phyloP scores from a whole-genome alignment of 768 basidiomycete species.

The Guyanaporus albipodus region DNA sequence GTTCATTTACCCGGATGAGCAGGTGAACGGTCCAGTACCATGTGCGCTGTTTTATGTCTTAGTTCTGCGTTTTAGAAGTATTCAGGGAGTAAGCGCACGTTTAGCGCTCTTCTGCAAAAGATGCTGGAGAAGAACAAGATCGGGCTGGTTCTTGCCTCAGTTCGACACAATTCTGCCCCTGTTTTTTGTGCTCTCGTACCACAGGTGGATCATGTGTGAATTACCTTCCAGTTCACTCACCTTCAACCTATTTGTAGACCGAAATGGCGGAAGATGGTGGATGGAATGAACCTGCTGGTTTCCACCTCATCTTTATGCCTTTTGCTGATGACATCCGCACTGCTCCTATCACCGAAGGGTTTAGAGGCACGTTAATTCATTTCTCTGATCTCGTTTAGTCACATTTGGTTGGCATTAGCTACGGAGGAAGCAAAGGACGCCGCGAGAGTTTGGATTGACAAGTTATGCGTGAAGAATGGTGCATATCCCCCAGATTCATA shows the following conservation, averaged over 20 bases:
- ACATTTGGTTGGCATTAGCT: conserved; percentile 41
- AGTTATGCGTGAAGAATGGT: conserved; percentile 73
- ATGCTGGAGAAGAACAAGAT: conserved; percentile 80
- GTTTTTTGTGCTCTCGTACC: conserved; percentile 83
- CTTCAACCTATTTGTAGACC: conserved; percentile 39
- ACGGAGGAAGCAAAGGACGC: conserved; percentile 61
- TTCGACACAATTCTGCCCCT: conserved; percentile 70
- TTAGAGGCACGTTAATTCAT: conserved; percentile 47
- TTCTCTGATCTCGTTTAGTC: not conserved
- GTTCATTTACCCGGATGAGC: conserved; percentile 91
- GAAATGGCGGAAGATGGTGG: conserved; percentile 69
- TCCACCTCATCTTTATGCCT: conserved; percentile 90
- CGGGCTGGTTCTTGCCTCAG: conserved; percentile 68
- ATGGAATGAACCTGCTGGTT: conserved; percentile 81
- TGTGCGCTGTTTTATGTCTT: not conserved
- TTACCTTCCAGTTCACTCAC: not conserved
- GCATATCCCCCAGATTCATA: conserved; percentile 85
- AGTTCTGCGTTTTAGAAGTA: conserved; percentile 46
- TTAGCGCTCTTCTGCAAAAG: conserved; percentile 79
- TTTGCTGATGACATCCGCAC: conserved; percentile 92
- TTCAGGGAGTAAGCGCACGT: conserved; percentile 89
- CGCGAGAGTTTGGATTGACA: conserved; percentile 72
- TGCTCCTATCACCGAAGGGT: conserved; percentile 63
- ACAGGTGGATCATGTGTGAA: conserved; percentile 49
- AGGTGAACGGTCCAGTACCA: conserved; percentile 42